Base-by-base conservation (phyloP, 2,329 filamentous ascomycete species). In the Fusarium falciforme region DNA sequence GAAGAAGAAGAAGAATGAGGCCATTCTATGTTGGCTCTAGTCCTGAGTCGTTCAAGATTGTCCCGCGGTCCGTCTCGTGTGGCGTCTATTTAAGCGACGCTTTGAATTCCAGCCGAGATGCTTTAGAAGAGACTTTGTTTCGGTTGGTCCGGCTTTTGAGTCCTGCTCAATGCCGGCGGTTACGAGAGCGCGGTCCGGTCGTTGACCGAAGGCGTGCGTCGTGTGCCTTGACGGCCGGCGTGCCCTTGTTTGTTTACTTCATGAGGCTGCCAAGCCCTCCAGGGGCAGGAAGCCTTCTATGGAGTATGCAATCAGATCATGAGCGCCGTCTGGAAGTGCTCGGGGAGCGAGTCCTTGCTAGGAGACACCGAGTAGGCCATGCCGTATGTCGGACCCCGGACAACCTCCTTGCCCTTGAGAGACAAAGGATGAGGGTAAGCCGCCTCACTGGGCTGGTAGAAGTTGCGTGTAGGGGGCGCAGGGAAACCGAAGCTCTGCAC, bases 391-490 rank as follows among this genome's bases (percentile, higher is more conserved):
- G 78, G 64, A 17, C 76, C 72, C 22, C 83, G 78, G 61, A 81
- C 80, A 11, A 83, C 79, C 64, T 85, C 85, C 72, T 87, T 87
- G 42, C 85, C 85, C 78, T 86, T 87, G 36, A 79, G 65, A 6
- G 83, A 83, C 3, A 70, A 59, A 1, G 76, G 65, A 16, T 76
- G 63, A 36, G 77, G 74, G 22, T 78, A 75, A 6, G 75, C 67
- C 12, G 74, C 61, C 31, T 76, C 68, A 20, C 79, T 77, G 1
- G 78, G 74, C 33, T 83, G 80, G 17, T 77, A 79, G 49, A 70
- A 76, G 25, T 77, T 76, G 25, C 78, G 75, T 10, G 59, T 67
- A 29, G 72, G 73, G 10, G 61, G 67, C n/a, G 64, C 35, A 66
- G 52, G 57, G 35, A 67, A 70, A 16, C 57, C 71, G 12, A 64